Evolutionary conservation across 2,329 filamentous ascomycete species (phyloP), one percentile per base, ranked within the genome.

Genomic region (Aspergillus sp.): DNA sequence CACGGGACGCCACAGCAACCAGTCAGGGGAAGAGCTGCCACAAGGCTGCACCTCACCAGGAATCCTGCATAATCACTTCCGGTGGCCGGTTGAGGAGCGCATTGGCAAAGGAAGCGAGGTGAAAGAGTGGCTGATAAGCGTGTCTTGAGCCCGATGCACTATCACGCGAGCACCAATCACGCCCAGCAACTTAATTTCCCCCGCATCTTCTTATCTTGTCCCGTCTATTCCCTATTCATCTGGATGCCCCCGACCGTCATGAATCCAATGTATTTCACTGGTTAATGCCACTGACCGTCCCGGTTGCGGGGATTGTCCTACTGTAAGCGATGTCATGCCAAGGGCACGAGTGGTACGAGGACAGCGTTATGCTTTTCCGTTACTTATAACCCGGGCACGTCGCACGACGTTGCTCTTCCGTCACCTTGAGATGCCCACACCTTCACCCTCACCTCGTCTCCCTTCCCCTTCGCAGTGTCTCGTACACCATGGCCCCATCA

Each of bases 161-260:
- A 11, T 44, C 41, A 23, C 41, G 41, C 41, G 17, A 17, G 41
- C 41, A 41, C 32, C 51, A 38, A 39, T 41, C 32, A 10, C 32
- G 8, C 6, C 17, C 2, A 15, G 11, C 17, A 21, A 58, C 38
- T 15, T 25, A 21, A 25, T 15, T 53, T 53, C 30, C 50, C 42
- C 49, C 50, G 57, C 41, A 54, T 52, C 49, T 23, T 52, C 42
- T 41, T 54, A 52, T 54, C 50, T 41, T 36, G 32, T 36, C 32
- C 32, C 32, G 32, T 36, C 32, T 11, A 36, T 36, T 36, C 32
- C 32, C 32, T 5, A 36, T 36, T 13, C 8, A 8, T 13, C 39
- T 44, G 2, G 32, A 30, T n/a, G 13, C 13, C 10, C 6, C 51
- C 23, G 51, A 41, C 30, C 39, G 36, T 17, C 47, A 17, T 50